Percentiles rank a stretch among this genome's conserved stretches.
Evolutionary conservation across 306 rosid species (phyloP).

Genomic region (Malus orientalis): DNA sequence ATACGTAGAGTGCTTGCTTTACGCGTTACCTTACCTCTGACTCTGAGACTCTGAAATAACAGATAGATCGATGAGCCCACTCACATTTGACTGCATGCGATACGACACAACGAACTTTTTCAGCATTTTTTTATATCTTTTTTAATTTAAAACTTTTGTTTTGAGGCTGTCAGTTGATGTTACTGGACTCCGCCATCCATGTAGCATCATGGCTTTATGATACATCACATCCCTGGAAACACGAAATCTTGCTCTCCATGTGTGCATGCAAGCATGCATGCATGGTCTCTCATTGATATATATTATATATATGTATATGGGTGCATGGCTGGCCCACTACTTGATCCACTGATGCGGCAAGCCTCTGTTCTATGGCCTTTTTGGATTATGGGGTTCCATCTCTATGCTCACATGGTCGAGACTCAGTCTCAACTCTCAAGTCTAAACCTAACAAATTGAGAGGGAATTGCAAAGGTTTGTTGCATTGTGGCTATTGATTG

Average conservation of each 20-base stretch:
- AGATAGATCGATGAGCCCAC: neutral
- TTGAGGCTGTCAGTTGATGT: neutral
- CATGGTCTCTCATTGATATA: neutral
- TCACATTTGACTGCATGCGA: slow-evolving; percentile 10
- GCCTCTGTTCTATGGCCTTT: neutral
- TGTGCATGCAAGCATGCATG: neutral
- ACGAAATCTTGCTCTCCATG: slow-evolving; percentile 18
- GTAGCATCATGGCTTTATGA: slow-evolving; percentile 10
- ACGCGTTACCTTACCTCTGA: neutral
- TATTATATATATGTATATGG: too few relatives aligned
- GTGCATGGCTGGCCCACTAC: neutral
- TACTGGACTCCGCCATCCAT: slow-evolving; percentile 3
- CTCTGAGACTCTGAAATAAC: neutral
- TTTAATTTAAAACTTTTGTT: neutral
- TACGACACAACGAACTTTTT: slow-evolving; percentile 25
- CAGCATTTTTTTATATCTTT: neutral
- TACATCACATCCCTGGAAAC: slow-evolving; percentile 28
- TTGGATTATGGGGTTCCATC: neutral
- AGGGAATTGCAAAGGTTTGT: too few relatives aligned
- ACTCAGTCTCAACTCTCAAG: neutral
- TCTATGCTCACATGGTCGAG: neutral
- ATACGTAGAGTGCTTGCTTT: neutral
- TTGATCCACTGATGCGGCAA: neutral
- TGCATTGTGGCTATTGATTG: too few relatives aligned
- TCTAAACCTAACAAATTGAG: neutral